These are phyloP conservation scores for Dipteronia sinensis DNA, from an alignment of 345 rosid genomes.

Conservation along the genomic window DNA sequence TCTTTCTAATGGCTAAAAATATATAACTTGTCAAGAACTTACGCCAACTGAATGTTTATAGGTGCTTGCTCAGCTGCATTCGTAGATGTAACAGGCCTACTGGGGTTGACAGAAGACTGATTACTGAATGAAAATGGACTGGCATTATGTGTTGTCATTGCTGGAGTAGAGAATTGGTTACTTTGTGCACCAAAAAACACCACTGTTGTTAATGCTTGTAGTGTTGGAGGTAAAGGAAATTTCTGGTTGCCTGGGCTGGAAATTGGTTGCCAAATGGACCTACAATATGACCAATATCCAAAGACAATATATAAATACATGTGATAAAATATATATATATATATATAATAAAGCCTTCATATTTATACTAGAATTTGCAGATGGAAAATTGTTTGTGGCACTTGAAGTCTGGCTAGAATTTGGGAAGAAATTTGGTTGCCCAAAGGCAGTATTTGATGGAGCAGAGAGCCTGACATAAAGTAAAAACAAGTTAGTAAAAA, in stretches of 20 bases:
- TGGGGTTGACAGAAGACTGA: slow-evolving; percentile 19
- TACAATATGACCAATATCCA: slow-evolving; percentile 26
- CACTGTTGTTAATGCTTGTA: slow-evolving; percentile 29
- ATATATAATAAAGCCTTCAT: background rate
- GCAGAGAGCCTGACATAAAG: slow-evolving; percentile 35
- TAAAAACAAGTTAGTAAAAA: slow-evolving; percentile 10
- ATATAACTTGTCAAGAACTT: slow-evolving; percentile 24
- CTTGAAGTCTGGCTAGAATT: slow-evolving; percentile 43
- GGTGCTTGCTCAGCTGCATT: slow-evolving; percentile 26
- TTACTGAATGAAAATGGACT: slow-evolving; percentile 22
- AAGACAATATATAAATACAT: slow-evolving; percentile 14
- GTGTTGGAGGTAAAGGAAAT: slow-evolving; percentile 24
- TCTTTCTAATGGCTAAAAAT: slow-evolving; percentile 2
- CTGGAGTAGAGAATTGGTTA: slow-evolving; percentile 29
- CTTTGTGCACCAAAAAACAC: slow-evolving; percentile 17
- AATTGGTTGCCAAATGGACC: slow-evolving; percentile 33
- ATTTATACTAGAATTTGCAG: slow-evolving; percentile 30
- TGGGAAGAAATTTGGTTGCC: slow-evolving; percentile 46
- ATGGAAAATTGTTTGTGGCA: slow-evolving; percentile 26
- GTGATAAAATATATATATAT: slow-evolving; percentile 8
- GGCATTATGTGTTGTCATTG: slow-evolving; percentile 20
- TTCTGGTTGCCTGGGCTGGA: slow-evolving; percentile 24
- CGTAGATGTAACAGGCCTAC: slow-evolving; percentile 21
- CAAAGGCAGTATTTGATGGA: slow-evolving; percentile 40
- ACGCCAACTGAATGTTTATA: slow-evolving; percentile 27